Base-by-base conservation (phyloP, 768 basidiomycete genomes). In the Mycena amicta region DNA sequence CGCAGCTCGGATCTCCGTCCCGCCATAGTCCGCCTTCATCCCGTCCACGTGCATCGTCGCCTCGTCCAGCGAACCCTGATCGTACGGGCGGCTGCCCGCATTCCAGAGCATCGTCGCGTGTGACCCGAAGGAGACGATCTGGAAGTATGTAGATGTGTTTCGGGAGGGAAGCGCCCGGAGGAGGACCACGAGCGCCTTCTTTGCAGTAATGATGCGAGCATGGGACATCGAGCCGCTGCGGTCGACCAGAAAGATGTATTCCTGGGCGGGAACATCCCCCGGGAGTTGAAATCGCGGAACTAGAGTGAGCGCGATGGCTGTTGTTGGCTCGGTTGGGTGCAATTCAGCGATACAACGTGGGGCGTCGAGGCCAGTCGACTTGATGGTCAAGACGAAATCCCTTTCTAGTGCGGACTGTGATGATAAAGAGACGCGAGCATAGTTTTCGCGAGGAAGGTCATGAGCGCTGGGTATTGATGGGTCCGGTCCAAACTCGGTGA, bases 191-290 rank as follows among this genome's bases (percentile, higher is more conserved):
- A 83, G 68, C 0, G 80, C 75, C 29, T 64, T 57, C 49, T 73
- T 75, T 2, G 78, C 77, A 1, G 68, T 72, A 22, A 65, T 64
- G 6, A 81, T 76, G 5, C 72, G 53, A 4, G 1, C 18, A 5
- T 55, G 53, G 0, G 0, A 0, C 81, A 83, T 83, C 33, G 76
- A 79, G 0, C 75, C 74, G 3, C 74, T 77, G 23, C 80, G 70
- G 57, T 83, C 82, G n/a, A 83, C 69, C 20, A 83, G 53, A 58
- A 83, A 83, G 0, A 83, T 68, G 39, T 74, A 82, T 41, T 83
- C 81, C 47, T 79, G 79, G 0, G 66, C 63, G 18, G 60, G 50
- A 1, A 77, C 16, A 20, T 71, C 72, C 4, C 11, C 33, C 15
- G 73, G 72, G 1, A 77, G 63, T 23, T 68, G 65, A 62, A 81